Percentiles rank a stretch among this genome's conserved stretches.
phyloP scores from a whole-genome alignment of 257 asterid species.

The Gentiana dahurica region DNA sequence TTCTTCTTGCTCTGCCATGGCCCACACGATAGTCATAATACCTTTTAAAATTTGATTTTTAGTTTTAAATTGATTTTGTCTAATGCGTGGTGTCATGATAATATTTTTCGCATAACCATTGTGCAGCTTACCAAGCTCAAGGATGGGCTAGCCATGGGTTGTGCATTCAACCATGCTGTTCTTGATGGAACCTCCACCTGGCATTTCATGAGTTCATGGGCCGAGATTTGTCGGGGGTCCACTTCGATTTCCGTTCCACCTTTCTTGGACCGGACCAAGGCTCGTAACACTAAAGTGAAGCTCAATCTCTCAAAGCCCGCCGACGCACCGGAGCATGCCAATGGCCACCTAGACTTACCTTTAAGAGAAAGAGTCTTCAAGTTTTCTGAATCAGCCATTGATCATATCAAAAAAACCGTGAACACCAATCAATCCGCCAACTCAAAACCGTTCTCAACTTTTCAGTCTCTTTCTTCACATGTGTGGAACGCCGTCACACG shows the following conservation, averaged over 20 bases:
- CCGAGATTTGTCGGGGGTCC: constrained; percentile 57
- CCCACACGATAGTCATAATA: neutral
- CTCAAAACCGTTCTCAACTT: constrained; percentile 54
- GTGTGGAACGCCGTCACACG: constrained; percentile 90
- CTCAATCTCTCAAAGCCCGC: constrained; percentile 85
- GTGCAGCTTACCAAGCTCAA: constrained; percentile 78
- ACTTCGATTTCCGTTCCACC: constrained; percentile 53
- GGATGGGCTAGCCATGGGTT: constrained; percentile 78
- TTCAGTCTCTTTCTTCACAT: constrained; percentile 89
- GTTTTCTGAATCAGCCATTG: constrained; percentile 68
- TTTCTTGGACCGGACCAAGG: constrained; percentile 80
- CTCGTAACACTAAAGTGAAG: constrained; percentile 70
- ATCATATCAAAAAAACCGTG: constrained; percentile 52
- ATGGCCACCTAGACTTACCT: constrained; percentile 15
- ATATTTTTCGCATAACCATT: neutral
- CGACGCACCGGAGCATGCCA: constrained; percentile 67
- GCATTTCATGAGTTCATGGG: constrained; percentile 99
- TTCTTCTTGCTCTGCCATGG: neutral
- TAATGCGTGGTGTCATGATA: neutral
- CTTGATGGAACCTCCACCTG: constrained; percentile 97
- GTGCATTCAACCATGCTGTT: constrained; percentile 93
- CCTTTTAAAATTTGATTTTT: neutral
- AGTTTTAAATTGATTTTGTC: constrained; percentile 1
- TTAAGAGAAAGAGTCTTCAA: constrained; percentile 70
- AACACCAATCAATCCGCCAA: constrained; percentile 31